A percentile compares a stretch with the other conserved stretches of the same genome.
Conservation (phyloP, 2,329 filamentous ascomycete genomes). For the Penicillium nordicum region DNA sequence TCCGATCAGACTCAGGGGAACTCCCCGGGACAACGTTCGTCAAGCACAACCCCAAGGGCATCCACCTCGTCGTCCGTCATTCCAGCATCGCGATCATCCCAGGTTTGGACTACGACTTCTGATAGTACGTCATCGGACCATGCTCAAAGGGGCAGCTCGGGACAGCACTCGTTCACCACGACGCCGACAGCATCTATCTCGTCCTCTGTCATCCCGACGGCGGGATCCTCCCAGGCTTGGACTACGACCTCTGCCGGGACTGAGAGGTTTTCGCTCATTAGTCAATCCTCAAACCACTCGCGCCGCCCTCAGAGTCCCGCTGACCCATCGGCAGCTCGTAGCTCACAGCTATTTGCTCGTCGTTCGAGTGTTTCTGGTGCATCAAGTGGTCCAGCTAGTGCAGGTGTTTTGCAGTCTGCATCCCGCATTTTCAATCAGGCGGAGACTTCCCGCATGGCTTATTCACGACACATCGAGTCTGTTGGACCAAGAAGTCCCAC, state of each 20-base stretch:
- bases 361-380: conserved; percentile 5
- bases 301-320: not conserved
- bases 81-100: conserved; percentile 10
- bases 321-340: not conserved
- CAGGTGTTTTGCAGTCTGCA: not conserved
- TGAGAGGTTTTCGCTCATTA: not conserved
- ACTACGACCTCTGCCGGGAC: conserved; percentile 5
- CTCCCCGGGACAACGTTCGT: not conserved
- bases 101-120: conserved; percentile 12
- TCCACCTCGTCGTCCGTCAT: conserved; percentile 1
- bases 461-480: not conserved
- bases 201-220: not conserved
- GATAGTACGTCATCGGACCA: not conserved
- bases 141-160: not conserved
- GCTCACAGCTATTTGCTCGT: not conserved
- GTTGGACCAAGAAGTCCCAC: not conserved
- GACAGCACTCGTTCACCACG: not conserved
- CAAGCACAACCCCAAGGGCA: not conserved
- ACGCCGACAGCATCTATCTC: conserved; percentile 3
- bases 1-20: not conserved
- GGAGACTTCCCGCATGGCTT: not conserved
- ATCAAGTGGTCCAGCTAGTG: conserved; percentile 6
- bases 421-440: not conserved
- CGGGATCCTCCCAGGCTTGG: conserved; percentile 14
- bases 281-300: not conserved